These are phyloP conservation scores for Lineolata rhizophorae DNA, from an alignment of 495 filamentous ascomycete species.

Conservation along the genomic window DNA sequence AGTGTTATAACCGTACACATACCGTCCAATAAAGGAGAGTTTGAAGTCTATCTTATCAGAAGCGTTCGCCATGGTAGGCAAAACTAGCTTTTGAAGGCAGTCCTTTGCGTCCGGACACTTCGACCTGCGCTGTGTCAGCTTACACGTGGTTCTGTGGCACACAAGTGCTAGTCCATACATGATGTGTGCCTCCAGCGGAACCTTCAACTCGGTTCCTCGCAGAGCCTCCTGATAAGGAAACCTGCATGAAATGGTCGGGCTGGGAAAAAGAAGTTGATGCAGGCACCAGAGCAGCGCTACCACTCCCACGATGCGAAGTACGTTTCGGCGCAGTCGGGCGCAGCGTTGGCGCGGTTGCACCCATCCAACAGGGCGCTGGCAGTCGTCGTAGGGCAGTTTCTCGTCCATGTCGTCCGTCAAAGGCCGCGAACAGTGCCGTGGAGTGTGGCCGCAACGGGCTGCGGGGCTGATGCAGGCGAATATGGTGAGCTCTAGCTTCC, in stretches of 20 bases:
- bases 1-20: conserved; percentile 9
- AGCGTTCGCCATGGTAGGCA: conserved; percentile 70
- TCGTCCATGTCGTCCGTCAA: too few relatives aligned
- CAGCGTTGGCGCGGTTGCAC: too few relatives aligned
- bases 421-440: too few relatives aligned
- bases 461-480: too few relatives aligned
- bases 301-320: background rate
- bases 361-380: too few relatives aligned
- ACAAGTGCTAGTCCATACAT: conserved; percentile 28
- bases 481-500: too few relatives aligned
- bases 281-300: background rate
- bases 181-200: conserved; percentile 36
- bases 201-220: background rate
- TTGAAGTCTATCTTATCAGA: conserved; percentile 73
- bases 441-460: too few relatives aligned
- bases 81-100: conserved; percentile 58
- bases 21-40: conserved; percentile 77
- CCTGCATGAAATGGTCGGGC: background rate
- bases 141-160: too few relatives aligned
- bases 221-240: background rate
- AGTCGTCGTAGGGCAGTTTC: too few relatives aligned
- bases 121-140: conserved; percentile 13
- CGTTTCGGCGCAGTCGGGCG: background rate
- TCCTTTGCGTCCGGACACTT: conserved; percentile 59
- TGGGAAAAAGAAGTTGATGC: background rate